Percentiles rank a stretch among this genome's conserved stretches.
Evolutionary conservation across 2,329 filamentous ascomycete species (phyloP).

Genomic region (Plenodomus lindquistii): DNA sequence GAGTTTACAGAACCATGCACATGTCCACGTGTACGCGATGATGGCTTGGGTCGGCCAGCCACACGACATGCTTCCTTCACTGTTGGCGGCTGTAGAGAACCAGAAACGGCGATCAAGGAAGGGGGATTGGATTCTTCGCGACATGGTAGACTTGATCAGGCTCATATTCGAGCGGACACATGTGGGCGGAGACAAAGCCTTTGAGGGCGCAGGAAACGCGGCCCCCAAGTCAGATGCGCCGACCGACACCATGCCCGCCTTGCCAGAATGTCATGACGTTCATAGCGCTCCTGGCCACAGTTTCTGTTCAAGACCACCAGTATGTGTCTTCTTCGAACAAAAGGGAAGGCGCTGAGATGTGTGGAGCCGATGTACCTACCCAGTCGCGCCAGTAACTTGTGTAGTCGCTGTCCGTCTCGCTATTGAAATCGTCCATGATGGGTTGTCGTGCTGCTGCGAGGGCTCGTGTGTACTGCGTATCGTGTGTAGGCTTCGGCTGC

Average conservation of each 20-base stretch:
- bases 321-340: neutral
- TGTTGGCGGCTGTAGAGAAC: conserved; percentile 1
- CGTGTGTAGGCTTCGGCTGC: conserved; percentile 11
- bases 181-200: conserved; percentile 8
- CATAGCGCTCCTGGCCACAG: neutral
- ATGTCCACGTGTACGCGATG: conserved; percentile 3
- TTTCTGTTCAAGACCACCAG: conserved; percentile 4
- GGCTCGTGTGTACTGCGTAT: neutral
- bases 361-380: conserved; percentile 64
- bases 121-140: neutral
- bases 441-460: conserved; percentile 11
- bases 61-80: neutral
- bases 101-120: conserved; percentile 4
- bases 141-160: conserved; percentile 3
- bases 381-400: conserved; percentile 99
- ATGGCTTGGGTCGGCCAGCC: neutral
- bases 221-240: conserved; percentile 4
- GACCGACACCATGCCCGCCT: neutral
- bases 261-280: neutral
- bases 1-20: neutral
- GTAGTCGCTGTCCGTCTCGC: conserved; percentile 97
- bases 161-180: conserved; percentile 4
- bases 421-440: conserved; percentile 94
- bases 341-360: neutral
- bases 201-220: conserved; percentile 6